Conservation (phyloP, 331 rosid species). For the Rosa hybrid region DNA sequence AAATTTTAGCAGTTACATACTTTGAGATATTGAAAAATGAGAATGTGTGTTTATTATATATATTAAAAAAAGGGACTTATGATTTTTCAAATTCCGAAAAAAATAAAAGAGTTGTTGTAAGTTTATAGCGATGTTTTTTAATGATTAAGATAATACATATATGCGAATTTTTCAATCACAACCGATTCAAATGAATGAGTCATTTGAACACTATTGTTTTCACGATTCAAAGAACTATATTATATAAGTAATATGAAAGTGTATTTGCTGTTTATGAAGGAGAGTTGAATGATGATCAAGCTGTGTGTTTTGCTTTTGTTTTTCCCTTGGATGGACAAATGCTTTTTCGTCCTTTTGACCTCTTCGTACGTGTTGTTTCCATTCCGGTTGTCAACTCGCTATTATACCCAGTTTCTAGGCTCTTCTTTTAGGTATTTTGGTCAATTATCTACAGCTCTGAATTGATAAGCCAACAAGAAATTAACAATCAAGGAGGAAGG, state of each 20-base stretch:
- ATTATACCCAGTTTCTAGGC: too few species aligned
- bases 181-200: not conserved
- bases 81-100: too few species aligned
- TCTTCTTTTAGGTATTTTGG: not conserved
- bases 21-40: not conserved
- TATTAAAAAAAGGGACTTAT: too few species aligned
- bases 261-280: not conserved
- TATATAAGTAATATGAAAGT: not conserved
- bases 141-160: too few species aligned
- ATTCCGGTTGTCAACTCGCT: slow-evolving; percentile 17
- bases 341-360: not conserved
- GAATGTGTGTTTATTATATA: not conserved
- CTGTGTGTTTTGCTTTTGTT: not conserved
- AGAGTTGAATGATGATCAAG: not conserved
- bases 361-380: not conserved
- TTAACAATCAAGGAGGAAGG: not conserved
- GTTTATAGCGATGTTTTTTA: too few species aligned
- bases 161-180: too few species aligned
- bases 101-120: not conserved
- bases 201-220: not conserved
- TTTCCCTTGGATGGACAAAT: too few species aligned
- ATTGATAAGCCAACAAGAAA: not conserved
- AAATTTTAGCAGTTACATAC: not conserved
- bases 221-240: not conserved
- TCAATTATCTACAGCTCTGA: slow-evolving; percentile 11